Evolutionary conservation across 1,284 basidiomycete species (phyloP).

Genomic region (Trichosporon faecale): DNA sequence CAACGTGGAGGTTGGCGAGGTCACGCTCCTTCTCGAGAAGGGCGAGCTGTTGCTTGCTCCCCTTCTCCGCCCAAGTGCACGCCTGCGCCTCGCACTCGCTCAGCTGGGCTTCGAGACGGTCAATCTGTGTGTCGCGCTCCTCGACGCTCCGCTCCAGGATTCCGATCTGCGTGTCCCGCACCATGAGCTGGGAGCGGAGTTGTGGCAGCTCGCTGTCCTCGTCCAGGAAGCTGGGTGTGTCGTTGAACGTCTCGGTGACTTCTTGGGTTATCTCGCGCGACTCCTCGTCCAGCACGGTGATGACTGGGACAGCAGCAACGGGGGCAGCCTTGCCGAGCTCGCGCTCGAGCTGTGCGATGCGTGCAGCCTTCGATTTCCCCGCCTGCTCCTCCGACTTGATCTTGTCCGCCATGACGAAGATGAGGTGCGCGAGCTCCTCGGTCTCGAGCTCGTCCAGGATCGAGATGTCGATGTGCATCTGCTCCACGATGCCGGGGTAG

Average conservation of each 20-base stretch:
- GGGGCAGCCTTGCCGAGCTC: not conserved
- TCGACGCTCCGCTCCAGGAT: not conserved
- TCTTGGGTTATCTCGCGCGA: not conserved
- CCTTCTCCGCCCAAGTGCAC: not conserved
- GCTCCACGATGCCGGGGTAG: not conserved
- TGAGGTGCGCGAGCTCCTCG: not conserved
- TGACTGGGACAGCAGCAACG: not conserved
- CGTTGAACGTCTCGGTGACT: not conserved
- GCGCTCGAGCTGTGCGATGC: not conserved
- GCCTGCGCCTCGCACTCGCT: not conserved
- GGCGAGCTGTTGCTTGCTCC: not conserved
- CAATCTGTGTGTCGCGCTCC: not conserved
- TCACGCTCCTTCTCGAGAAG: not conserved
- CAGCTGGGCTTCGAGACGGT: not conserved
- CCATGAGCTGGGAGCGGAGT: not conserved
- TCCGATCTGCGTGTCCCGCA: not conserved
- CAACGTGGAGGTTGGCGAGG: not conserved
- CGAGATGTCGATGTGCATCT: not conserved
- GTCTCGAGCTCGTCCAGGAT: not conserved
- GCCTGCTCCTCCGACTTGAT: conserved; percentile 3
- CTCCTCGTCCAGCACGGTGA: conserved; percentile 1
- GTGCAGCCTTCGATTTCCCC: not conserved
- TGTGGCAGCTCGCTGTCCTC: not conserved
- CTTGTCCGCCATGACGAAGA: conserved; percentile 8
- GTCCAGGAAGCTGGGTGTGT: not conserved